phyloP scores from a whole-genome alignment of 805 yeast species.

The Ogataea glucozyma region DNA sequence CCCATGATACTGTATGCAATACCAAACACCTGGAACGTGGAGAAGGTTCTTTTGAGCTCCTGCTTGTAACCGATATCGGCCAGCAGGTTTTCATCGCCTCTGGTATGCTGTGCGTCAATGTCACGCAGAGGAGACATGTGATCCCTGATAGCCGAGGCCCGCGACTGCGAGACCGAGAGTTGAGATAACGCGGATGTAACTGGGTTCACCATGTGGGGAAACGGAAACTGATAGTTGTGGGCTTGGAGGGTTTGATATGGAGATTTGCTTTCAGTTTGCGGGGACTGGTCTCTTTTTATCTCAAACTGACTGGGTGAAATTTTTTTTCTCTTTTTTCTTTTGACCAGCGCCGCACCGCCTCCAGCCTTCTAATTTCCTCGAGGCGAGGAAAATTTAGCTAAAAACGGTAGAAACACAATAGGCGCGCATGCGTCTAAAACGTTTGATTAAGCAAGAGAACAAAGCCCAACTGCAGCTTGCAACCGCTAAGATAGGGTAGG shows the following conservation, averaged over 20 bases:
- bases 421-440: background rate
- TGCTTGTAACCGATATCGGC: conserved; percentile 70
- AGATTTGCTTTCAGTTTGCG: too few relatives aligned
- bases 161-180: conserved; percentile 6
- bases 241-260: conserved; percentile 1
- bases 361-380: background rate
- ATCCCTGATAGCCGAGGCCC: conserved; percentile 24
- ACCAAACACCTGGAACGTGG: conserved; percentile 66
- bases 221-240: too few relatives aligned
- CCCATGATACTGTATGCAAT: conserved; percentile 77
- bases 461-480: background rate
- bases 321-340: conserved; percentile 1
- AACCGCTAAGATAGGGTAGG: conserved; percentile 1
- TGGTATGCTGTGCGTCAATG: conserved; percentile 31
- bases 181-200: conserved; percentile 5
- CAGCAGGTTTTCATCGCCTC: conserved; percentile 38
- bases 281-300: conserved; percentile 5
- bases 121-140: conserved; percentile 29
- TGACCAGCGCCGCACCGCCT: background rate
- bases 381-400: conserved; percentile 1
- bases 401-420: background rate
- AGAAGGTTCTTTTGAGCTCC: conserved; percentile 61
- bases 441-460: conserved; percentile 6
- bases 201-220: conserved; percentile 4
- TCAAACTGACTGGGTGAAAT: conserved; percentile 3